Evolutionary conservation across 2,329 filamentous ascomycete genomes (phyloP), one percentile per base, ranked within the genome.

Genomic region (Xylaria sp.): DNA sequence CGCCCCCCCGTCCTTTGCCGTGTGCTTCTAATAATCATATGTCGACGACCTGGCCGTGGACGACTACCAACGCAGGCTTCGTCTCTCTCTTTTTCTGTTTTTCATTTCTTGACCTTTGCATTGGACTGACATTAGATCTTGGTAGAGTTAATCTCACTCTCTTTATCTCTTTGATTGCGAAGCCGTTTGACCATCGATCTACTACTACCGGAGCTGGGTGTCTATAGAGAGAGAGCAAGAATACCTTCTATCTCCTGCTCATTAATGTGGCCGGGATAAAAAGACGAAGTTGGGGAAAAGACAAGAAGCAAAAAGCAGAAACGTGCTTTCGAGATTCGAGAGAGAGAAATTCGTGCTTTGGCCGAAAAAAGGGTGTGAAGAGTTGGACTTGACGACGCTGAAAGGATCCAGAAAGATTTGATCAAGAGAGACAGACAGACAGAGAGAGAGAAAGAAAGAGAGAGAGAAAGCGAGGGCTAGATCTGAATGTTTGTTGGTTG

Each of bases 21-120:
- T 71, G 66, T 71, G 69, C 65, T 63, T 71, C 67, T 71, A 65
- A 69, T 72, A 69, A 68, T 66, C 67, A 65, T 68, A 67, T 68
- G 64, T 69, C 64, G 66, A 70, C 65, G 66, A 66, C 65, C 66
- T 65, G 67, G 65, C 66, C 61, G 66, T 66, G 65, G 69, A 63
- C 61, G 63, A 68, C 63, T 5, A 66, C 62, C 65, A 67, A 67
- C 65, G 62, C 65, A 16, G 69, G 66, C 67, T 63, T 66, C 66
- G 65, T 66, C 66, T 66, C 62, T 63, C 62, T 62, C 64, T 30
- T 65, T 66, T 30, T 5, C 4, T 30, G 4, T 30, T 30, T 30
- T 30, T 30, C 5, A 30, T 30, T 30, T 62, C 64, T 65, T 66
- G 63, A 65, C 66, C 59, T 63, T 39, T 19, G 35, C 19, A 30